Conservation (phyloP, 495 filamentous ascomycete species). For the Aspergillus olivimuriae region DNA sequence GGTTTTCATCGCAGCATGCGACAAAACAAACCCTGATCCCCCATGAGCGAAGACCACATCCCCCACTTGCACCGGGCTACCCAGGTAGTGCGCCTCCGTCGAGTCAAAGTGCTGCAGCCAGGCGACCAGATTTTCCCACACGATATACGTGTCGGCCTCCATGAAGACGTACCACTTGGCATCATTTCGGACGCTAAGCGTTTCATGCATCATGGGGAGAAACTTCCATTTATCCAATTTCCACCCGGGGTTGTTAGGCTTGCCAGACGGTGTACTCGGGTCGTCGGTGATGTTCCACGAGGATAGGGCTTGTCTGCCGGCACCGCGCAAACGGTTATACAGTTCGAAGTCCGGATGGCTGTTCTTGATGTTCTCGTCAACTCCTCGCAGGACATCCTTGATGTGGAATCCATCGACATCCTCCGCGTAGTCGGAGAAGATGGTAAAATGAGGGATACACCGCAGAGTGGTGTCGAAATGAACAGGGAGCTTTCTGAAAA, state of each 20-base stretch:
- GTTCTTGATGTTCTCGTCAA: slow-evolving; percentile 22
- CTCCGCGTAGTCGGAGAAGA: slow-evolving; percentile 46
- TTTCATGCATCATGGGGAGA: slow-evolving; percentile 55
- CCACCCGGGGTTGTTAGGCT: slow-evolving; percentile 48
- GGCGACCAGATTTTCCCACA: slow-evolving; percentile 55
- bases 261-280: slow-evolving; percentile 13
- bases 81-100: slow-evolving; percentile 45
- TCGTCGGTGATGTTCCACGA: too few relatives aligned
- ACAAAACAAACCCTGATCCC: slow-evolving; percentile 56
- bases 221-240: slow-evolving; percentile 68
- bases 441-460: slow-evolving; percentile 38
- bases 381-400: slow-evolving; percentile 39
- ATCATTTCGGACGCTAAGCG: slow-evolving; percentile 41
- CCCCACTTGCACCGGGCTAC: slow-evolving; percentile 43
- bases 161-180: slow-evolving; percentile 63
- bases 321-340: slow-evolving; percentile 33
- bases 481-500: slow-evolving; percentile 34
- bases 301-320: slow-evolving; percentile 27
- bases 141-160: slow-evolving; percentile 60
- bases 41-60: slow-evolving; percentile 53
- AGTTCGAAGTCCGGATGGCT: slow-evolving; percentile 38
- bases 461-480: slow-evolving; percentile 40
- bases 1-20: slow-evolving; percentile 24
- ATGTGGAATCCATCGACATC: slow-evolving; percentile 30
- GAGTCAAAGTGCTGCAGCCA: slow-evolving; percentile 48